Base-by-base conservation (phyloP, 2,329 filamentous ascomycete species). In the Lasiodiplodia citricola region DNA sequence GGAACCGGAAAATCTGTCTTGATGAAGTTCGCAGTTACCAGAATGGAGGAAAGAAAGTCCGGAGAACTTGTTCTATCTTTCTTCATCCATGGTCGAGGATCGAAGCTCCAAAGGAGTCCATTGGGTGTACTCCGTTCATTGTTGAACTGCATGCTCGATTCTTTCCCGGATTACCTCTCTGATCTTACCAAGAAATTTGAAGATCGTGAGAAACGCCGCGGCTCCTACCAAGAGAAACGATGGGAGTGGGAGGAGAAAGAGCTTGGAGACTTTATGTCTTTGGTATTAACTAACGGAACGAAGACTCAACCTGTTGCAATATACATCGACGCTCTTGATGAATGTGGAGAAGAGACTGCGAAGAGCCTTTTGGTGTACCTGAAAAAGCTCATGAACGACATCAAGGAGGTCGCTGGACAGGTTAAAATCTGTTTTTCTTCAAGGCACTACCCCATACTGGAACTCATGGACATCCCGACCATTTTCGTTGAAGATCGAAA, bases 361-460 rank as follows among this genome's bases (percentile, higher is more conserved):
- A 55, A 6, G 13, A 14, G 11, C 10, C 11, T 55, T 4, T 14
- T 55, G 23, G 11, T 23, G 23, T 63, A n/a, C 25, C n/a, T 28
- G 11, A 55, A 18, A 11, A 55, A 14, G 21, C 21, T 13, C 10
- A 28, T n/a, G n/a, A n/a, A n/a, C n/a, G n/a, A 18, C 6, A 55
- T 31, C n/a, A n/a, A n/a, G 18, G 11, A 8, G 21, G n/a, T 2
- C 58, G 21, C 7, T n/a, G n/a, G n/a, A n/a, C n/a, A n/a, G n/a
- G 16, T 63, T 13, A 63, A 63, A 31, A 50, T 63, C 5, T 63
- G 58, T 23, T 13, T 63, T 5, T 63, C 58, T 18, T 63, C 23
- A 11, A 13, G 58, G 14, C 58, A 63, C 28, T 63, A 47, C 28
- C 58, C 58, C 4, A 35, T 47, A 8, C 38, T 63, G 16, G 41